Evolutionary conservation across 345 rosid species (phyloP).

Genomic region (Angophora floribunda): DNA sequence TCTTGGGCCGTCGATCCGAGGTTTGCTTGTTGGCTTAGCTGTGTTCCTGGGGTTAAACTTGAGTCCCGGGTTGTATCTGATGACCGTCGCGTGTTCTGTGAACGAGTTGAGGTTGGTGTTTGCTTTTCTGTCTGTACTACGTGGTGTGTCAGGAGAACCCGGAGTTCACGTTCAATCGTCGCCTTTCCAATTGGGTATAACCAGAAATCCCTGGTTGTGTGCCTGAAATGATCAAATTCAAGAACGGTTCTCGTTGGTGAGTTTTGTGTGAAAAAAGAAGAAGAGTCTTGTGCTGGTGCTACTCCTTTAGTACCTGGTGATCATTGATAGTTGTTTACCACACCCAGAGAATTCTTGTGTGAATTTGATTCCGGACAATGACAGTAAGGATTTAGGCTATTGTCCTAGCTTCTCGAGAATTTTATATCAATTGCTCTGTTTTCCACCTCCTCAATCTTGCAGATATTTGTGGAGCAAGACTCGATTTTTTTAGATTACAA

Average conservation of each 20-base stretch:
- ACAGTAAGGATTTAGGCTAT: not conserved
- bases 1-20: not conserved
- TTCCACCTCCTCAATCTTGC: not conserved
- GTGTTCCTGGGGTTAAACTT: not conserved
- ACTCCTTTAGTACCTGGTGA: not conserved
- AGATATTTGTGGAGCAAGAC: not conserved
- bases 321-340: not conserved
- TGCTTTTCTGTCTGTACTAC: not conserved
- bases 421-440: not conserved
- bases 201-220: not conserved
- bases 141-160: not conserved
- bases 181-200: not conserved
- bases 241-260: not conserved
- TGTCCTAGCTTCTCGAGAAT: not conserved
- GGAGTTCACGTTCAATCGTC: not conserved
- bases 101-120: not conserved
- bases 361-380: not conserved
- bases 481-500: not conserved
- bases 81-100: not conserved
- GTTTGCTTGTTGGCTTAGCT: not conserved
- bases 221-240: not conserved
- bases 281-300: not conserved
- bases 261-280: not conserved
- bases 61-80: not conserved
- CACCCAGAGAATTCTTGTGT: not conserved